These are phyloP conservation scores for Chrysanthemum lavandulifolium DNA, from an alignment of 129 eudicot genomes.

Conservation along the genomic window DNA sequence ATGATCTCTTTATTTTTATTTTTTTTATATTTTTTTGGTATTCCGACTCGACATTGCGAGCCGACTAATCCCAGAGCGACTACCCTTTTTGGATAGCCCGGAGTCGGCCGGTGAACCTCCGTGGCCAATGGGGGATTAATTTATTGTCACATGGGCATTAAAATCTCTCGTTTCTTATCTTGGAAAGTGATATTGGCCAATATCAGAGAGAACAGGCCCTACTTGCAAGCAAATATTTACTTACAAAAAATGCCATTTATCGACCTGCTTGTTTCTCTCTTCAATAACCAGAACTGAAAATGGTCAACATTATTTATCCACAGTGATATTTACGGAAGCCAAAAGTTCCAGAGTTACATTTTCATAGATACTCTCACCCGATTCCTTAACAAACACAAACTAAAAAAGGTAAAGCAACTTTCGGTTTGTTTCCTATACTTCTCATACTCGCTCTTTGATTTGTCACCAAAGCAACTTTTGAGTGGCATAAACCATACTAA, in stretches of 20 bases:
- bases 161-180: not conserved
- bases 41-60: no score
- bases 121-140: no score
- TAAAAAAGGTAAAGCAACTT: constrained; percentile 2
- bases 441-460: constrained; percentile 10
- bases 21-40: no score
- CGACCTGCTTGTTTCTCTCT: not conserved
- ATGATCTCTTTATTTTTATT: not conserved
- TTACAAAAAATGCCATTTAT: constrained; percentile 3
- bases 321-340: not conserved
- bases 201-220: constrained; percentile 6
- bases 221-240: not conserved
- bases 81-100: no score
- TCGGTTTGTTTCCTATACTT: not conserved
- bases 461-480: not conserved
- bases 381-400: not conserved
- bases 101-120: no score
- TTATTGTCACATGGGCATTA: not conserved
- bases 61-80: no score
- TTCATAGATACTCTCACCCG: not conserved
- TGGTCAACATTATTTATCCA: constrained; percentile 2
- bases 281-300: constrained; percentile 15
- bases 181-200: not conserved
- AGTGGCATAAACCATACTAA: not conserved
- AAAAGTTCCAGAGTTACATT: constrained; percentile 2